Evolutionary conservation across 257 asterid species (phyloP), one percentile per base, ranked within the genome.

Genomic region (Craterostigma plantagineum): DNA sequence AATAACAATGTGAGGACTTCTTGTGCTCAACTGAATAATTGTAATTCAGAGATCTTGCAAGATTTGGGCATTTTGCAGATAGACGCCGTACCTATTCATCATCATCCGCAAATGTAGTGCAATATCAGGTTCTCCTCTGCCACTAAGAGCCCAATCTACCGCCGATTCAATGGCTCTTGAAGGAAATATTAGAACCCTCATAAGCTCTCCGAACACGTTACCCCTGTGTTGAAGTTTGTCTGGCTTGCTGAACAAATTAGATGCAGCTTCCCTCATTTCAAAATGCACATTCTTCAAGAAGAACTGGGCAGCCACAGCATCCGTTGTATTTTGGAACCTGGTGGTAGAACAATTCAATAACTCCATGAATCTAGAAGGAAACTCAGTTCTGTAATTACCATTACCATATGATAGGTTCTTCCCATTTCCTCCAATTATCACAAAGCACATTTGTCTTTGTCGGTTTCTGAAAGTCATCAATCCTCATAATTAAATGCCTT

Each of bases 251-350:
- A 90, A 90, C 15, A 90, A 73, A 70, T 63, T 38, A 42, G 73
- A 69, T 39, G 98, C 92, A 42, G 79, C 66, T 49, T 66, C 73
- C 62, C 78, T 80, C 95, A 83, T 90, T 45, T 72, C 77, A 34
- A 46, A 46, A 61, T 90, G 94, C 50, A 72, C 42, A 49, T 67
- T 90, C 75, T 83, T 90, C 43, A 90, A 66, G 83, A 90, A 90
- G 64, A 83, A 83, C 55, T 90, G 98, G 53, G 82, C 81, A 57
- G 92, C 92, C 53, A 81, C 87, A 43, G 98, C 93, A 75, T 90
- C 98, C 35, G 98, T 90, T 14, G 98, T 53, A 56, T 90, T 90
- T 55, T 90, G 98, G 56, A 90, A 73, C 98, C 98, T 90, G 73
- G 55, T 52, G 36, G 46, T 52, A 56, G 33, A 38, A 46, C 51